Evolutionary conservation across 352 stramenopile species (phyloP).

Genomic region (Globisporangium spiculum): DNA sequence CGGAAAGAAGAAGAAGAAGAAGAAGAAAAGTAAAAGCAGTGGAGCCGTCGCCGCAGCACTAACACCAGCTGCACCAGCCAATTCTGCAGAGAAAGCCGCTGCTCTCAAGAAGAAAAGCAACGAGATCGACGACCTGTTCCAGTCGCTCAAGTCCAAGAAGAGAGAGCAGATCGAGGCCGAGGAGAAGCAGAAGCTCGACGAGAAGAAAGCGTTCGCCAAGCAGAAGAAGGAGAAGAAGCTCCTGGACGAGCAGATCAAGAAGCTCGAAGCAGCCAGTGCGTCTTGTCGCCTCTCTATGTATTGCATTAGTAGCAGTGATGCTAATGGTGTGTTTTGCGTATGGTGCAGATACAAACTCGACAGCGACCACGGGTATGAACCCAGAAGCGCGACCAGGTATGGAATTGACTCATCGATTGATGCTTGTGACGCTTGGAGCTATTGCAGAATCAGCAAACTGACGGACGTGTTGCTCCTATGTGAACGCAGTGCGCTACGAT

Average conservation of each 20-base stretch:
- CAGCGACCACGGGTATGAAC: conserved; percentile 49
- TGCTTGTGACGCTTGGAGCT: neutral
- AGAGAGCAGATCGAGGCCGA: conserved; percentile 55
- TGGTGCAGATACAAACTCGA: conserved; percentile 73
- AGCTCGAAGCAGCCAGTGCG: conserved; percentile 77
- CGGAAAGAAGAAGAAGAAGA: conserved; percentile 62
- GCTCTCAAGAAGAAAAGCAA: conserved; percentile 19
- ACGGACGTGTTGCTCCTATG: conserved; percentile 8
- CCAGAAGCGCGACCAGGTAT: conserved; percentile 74
- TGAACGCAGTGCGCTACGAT: conserved; percentile 69
- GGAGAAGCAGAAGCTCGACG: conserved; percentile 51
- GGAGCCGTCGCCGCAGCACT: neutral
- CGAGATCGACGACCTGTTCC: conserved; percentile 82
- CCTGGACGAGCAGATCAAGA: conserved; percentile 78
- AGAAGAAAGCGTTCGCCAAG: conserved; percentile 36
- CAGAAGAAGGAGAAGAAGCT: conserved; percentile 60
- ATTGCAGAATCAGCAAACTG: neutral
- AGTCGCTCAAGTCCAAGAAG: conserved; percentile 72
- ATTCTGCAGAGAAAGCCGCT: neutral
- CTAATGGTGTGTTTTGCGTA: conserved; percentile 12
- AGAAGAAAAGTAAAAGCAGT: conserved; percentile 30
- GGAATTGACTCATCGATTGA: neutral
- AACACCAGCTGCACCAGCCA: neutral
- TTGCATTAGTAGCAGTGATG: neutral
- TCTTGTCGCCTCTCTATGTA: conserved; percentile 1